Percentiles rank a stretch among this genome's conserved stretches.
Conservation (phyloP, 2,329 filamentous ascomycete species). For the Fusarium compactum region DNA sequence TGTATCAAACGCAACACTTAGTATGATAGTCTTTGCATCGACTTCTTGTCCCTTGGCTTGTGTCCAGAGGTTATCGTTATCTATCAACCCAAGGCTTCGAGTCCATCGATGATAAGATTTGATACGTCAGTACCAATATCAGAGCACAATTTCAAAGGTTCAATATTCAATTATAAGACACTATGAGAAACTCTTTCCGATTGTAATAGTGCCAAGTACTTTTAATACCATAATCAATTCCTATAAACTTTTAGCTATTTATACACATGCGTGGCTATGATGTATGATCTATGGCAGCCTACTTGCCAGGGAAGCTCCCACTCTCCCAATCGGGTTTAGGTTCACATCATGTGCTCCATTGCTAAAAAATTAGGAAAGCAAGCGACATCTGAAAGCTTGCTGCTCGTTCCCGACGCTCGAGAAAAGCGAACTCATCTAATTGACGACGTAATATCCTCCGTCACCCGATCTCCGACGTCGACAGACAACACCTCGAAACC, state of each 20-base stretch:
- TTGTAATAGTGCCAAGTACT: not conserved
- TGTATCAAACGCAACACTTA: not conserved
- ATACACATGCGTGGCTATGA: not conserved
- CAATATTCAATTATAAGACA: not conserved
- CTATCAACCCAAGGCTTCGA: not conserved
- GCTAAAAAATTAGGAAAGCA: constrained; percentile 46
- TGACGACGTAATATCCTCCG: constrained; percentile 40
- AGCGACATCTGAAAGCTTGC: constrained; percentile 46
- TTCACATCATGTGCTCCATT: constrained; percentile 43
- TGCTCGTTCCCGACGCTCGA: constrained; percentile 39
- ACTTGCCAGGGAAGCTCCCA: constrained; percentile 27
- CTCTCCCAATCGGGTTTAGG: constrained; percentile 37
- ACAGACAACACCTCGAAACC: constrained; percentile 13
- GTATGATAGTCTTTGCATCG: not conserved
- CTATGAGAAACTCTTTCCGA: not conserved
- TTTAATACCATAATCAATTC: not conserved
- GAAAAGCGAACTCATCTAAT: constrained; percentile 34
- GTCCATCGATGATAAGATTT: not conserved
- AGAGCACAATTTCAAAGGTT: not conserved
- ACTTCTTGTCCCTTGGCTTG: not conserved
- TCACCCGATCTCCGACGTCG: constrained; percentile 21
- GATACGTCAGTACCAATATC: not conserved
- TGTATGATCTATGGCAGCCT: not conserved
- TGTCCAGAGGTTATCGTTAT: not conserved
- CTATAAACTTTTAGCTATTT: not conserved